Conservation (phyloP, 2,329 filamentous ascomycete species). For the Orbilia javanica region DNA sequence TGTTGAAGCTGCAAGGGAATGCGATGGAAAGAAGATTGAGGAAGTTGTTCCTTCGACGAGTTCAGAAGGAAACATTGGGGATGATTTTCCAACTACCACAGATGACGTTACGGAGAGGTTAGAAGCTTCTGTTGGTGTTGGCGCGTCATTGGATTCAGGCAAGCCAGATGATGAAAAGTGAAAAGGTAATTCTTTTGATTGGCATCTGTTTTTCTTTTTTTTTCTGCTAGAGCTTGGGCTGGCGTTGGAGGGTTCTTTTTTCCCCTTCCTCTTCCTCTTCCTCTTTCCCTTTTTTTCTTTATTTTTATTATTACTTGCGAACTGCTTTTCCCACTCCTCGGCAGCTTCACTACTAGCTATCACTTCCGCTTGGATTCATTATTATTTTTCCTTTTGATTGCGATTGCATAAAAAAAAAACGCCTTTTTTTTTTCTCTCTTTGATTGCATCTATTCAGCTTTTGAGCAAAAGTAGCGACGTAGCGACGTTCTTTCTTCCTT, state of each 20-base stretch:
- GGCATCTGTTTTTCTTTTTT: constrained; percentile 14
- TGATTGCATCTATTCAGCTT: neutral
- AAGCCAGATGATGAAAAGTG: constrained; percentile 18
- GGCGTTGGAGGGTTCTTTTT: constrained; percentile 32
- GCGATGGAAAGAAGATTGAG: constrained; percentile 35
- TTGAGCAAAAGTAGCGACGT: constrained; percentile 17
- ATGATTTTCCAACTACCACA: constrained; percentile 25
- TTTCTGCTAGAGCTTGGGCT: constrained; percentile 31
- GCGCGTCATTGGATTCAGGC: constrained; percentile 31
- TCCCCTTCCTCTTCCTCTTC: too few species aligned
- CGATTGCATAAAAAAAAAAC: neutral
- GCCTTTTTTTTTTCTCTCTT: neutral
- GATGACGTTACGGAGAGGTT: constrained; percentile 29
- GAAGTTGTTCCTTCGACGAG: constrained; percentile 43
- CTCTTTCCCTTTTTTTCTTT: constrained; percentile 1
- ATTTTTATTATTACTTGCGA: neutral
- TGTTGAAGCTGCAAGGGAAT: constrained; percentile 52
- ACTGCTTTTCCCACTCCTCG: neutral
- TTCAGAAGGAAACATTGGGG: constrained; percentile 1
- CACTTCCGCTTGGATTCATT: neutral
- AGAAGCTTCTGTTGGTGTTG: constrained; percentile 42
- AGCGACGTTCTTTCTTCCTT: neutral
- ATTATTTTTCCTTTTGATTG: neutral
- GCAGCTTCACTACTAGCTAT: neutral
- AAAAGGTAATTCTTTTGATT: constrained; percentile 12